Conservation (phyloP, 441 rosid genomes). For the Kokia cookei region DNA sequence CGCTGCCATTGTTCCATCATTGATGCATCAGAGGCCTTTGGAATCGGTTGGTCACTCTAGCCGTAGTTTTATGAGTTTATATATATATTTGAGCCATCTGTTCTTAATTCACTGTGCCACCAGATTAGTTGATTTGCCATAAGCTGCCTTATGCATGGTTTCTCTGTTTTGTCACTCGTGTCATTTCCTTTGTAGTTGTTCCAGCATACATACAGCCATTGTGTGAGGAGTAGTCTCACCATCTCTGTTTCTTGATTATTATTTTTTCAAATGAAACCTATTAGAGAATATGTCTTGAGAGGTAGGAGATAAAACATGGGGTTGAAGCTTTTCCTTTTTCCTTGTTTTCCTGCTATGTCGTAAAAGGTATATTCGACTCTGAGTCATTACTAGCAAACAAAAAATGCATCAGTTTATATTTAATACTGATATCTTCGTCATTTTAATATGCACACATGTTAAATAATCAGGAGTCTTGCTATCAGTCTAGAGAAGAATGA, state of each 20-base stretch:
- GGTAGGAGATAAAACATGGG: neutral
- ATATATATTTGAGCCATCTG: neutral
- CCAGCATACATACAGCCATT: neutral
- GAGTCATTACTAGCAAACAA: neutral
- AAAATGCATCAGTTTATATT: neutral
- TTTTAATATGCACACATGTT: too few species aligned
- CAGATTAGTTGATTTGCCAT: neutral
- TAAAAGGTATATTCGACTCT: neutral
- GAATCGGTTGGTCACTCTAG: slow-evolving; percentile 28
- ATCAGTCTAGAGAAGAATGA: neutral
- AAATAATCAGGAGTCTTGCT: neutral
- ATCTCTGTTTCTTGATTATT: neutral
- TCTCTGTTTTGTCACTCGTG: neutral
- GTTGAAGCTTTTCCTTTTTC: neutral
- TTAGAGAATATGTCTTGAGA: too few species aligned
- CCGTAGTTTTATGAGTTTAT: neutral
- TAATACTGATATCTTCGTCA: neutral
- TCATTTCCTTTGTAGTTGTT: too few species aligned
- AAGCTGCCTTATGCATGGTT: neutral
- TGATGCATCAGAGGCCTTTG: slow-evolving; percentile 20
- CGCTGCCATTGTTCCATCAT: slow-evolving; percentile 32
- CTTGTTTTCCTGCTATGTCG: neutral
- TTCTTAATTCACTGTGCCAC: neutral
- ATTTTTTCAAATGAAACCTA: too few species aligned
- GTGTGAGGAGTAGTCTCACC: neutral